phyloP scores from a whole-genome alignment of 805 yeast species.

The Millerozyma miso region DNA sequence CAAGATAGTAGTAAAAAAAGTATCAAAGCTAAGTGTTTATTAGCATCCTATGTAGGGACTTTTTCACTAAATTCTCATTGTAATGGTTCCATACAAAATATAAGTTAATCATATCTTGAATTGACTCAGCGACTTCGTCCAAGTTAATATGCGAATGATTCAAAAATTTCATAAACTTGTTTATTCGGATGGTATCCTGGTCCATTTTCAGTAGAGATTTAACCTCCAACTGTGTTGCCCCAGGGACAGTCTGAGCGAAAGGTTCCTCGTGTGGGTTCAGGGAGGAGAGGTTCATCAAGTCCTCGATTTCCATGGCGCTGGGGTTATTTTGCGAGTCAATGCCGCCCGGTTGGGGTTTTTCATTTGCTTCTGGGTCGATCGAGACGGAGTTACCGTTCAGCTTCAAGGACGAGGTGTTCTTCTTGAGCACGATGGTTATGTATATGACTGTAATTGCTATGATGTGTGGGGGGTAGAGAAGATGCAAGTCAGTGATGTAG shows the following conservation, averaged over 20 bases:
- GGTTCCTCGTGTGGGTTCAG: neutral
- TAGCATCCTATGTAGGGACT: conserved; percentile 42
- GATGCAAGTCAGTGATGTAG: conserved; percentile 79
- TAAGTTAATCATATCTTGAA: conserved; percentile 77
- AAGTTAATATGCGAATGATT: conserved; percentile 75
- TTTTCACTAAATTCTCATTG: conserved; percentile 59
- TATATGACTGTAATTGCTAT: conserved; percentile 81
- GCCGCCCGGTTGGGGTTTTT: neutral
- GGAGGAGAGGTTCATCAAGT: conserved; percentile 24
- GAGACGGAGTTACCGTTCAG: conserved; percentile 8
- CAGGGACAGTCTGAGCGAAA: conserved; percentile 2
- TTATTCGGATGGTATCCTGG: conserved; percentile 42
- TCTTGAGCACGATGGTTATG: conserved; percentile 61
- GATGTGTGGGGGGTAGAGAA: conserved; percentile 85
- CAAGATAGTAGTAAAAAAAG: too few relatives aligned
- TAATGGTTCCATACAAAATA: conserved; percentile 87
- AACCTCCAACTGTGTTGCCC: neutral
- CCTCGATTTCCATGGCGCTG: conserved; percentile 33
- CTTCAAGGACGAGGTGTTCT: conserved; percentile 19
- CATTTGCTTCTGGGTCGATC: conserved; percentile 3
- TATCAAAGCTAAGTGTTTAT: conserved; percentile 16
- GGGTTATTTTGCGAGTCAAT: conserved; percentile 14
- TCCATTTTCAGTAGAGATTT: conserved; percentile 22
- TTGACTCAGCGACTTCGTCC: conserved; percentile 71
- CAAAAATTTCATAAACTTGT: conserved; percentile 58